A percentile compares a stretch with the other conserved stretches of the same genome.
Conservation (phyloP, 23 red algal genomes). For the Gracilaria domingensis region DNA sequence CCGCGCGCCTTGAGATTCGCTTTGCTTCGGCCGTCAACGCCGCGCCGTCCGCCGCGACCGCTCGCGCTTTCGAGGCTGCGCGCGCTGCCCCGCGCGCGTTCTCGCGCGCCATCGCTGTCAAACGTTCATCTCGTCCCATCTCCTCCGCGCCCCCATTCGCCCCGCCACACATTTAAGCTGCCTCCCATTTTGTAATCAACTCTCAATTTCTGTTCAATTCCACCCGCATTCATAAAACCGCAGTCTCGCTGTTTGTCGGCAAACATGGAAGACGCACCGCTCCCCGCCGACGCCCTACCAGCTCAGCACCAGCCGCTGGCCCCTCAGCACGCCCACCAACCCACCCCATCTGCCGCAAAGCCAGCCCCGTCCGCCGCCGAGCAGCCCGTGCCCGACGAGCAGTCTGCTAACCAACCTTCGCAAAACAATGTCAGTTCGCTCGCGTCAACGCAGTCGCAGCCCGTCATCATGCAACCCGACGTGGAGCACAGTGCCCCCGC, state of each 20-base stretch:
- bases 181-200: not conserved
- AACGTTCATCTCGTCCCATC: not conserved
- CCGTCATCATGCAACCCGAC: constrained; percentile 1
- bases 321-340: not conserved
- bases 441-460: not conserved
- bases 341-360: too few relatives aligned
- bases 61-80: not conserved
- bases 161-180: not conserved
- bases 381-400: not conserved
- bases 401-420: not conserved
- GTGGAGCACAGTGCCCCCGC: not conserved
- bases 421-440: not conserved
- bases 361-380: too few relatives aligned
- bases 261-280: not conserved
- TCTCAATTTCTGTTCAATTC: not conserved
- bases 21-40: not conserved
- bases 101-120: not conserved
- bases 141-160: not conserved
- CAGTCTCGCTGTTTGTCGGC: not conserved
- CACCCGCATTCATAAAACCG: not conserved
- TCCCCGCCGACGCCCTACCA: not conserved
- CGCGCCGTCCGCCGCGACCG: not conserved
- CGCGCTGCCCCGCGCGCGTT: not conserved
- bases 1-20: not conserved
- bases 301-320: not conserved